Conservation (phyloP, 352 stramenopile species). For the Phytophthora sojae region DNA sequence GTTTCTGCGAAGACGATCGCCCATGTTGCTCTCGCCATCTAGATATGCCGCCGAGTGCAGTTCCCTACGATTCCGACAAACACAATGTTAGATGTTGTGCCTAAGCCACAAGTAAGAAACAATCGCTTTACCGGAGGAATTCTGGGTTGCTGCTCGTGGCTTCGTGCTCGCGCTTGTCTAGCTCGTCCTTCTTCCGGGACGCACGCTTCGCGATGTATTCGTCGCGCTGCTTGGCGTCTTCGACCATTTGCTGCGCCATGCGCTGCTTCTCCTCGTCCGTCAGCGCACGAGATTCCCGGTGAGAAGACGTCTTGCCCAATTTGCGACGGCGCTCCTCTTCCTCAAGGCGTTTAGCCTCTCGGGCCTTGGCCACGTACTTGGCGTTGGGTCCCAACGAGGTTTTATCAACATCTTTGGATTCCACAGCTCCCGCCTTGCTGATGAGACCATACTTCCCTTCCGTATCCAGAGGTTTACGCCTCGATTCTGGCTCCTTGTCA, state of each 20-base stretch:
- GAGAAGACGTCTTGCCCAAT: conserved; percentile 50
- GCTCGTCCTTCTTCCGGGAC: conserved; percentile 57
- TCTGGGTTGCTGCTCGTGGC: conserved; percentile 61
- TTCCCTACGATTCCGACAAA: conserved; percentile 42
- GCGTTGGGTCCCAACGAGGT: conserved; percentile 79
- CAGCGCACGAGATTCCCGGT: conserved; percentile 23
- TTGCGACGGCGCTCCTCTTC: conserved; percentile 77
- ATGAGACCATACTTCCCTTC: conserved; percentile 76
- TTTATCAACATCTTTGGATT: conserved; percentile 80
- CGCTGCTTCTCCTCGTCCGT: conserved; percentile 73
- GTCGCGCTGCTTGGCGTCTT: conserved; percentile 77
- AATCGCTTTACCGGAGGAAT: conserved; percentile 69
- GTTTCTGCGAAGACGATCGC: conserved; percentile 80
- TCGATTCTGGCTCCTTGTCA: conserved; percentile 26
- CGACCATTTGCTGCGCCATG: conserved; percentile 74
- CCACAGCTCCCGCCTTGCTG: conserved; percentile 57
- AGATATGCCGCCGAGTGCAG: conserved; percentile 82
- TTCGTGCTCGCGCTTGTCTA: conserved; percentile 66
- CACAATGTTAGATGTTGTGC: neutral
- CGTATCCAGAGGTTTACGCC: conserved; percentile 30
- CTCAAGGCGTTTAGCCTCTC: conserved; percentile 70
- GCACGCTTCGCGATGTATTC: conserved; percentile 62
- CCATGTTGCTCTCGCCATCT: conserved; percentile 66
- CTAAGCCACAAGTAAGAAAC: neutral
- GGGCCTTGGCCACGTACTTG: conserved; percentile 78